Base-by-base conservation (phyloP, 805 yeast species). In the Alloascoidea africana region DNA sequence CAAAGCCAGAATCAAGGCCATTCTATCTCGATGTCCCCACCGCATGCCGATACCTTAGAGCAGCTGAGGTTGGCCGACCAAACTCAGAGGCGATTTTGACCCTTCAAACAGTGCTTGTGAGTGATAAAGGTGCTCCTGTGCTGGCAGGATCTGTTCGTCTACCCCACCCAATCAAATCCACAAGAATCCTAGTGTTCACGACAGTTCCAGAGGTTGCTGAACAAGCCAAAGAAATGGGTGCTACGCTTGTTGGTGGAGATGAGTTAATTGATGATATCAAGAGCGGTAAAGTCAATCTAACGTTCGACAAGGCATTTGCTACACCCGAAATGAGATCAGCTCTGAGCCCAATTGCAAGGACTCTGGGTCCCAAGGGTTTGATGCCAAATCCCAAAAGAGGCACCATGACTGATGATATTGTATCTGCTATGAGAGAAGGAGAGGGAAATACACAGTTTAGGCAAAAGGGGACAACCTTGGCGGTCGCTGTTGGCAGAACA, bases 301-400 rank as follows among this genome's bases (percentile, higher is more conserved):
- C 70, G 44, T 79, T 76, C 48, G 86, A 85, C 50, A 77, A 76
- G 50, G 74, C 85, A 35, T 77, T 79, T 52, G 93, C 95, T 4
- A 79, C 96, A 2, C 83, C 94, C 1, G 95, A 83, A 27, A 72
- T 85, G 41, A 69, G 70, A 16, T 56, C 69, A n/a, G 65, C 67
- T 17, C 63, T 91, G 44, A 52, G 48, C n/a, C 68, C 70, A 40
- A 61, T 84, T 16, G 95, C 91, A n/a, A 72, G 86, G 50, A 61
- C 69, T 6, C 66, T 91, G 47, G 97, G 97, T 41, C 94, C 94
- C 19, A 74, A 67, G 50, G 94, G 94, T 16, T 66, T 91, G 47
- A 78, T 87, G 82, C 97, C 98, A 35, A 68, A 70, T 34, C 76
- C 70, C 11, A 86, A 85, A 60, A 80, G 76, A 52, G 94, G 94